Evolutionary conservation across 768 basidiomycete species (phyloP).

Genomic region (Russula sp.): DNA sequence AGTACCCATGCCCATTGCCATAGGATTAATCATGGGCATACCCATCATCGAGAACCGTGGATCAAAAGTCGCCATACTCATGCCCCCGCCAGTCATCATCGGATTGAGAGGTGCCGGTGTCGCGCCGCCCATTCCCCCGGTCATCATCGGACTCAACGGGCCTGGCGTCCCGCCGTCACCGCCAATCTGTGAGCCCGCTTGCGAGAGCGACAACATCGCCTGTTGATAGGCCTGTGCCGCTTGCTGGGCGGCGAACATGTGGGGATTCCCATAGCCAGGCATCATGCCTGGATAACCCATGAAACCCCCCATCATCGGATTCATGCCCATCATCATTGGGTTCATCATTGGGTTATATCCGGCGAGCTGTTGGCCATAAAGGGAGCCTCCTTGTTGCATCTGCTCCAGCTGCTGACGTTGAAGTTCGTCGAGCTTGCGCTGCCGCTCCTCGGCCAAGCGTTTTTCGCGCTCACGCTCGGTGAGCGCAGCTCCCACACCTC

Average conservation of each 20-base stretch:
- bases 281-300: conserved; percentile 51
- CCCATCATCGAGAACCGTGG: conserved; percentile 23
- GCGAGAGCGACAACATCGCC: conserved; percentile 77
- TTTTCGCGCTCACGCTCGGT: conserved; percentile 95
- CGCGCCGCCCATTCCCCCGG: conserved; percentile 13
- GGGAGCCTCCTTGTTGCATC: conserved; percentile 69
- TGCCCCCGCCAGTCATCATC: conserved; percentile 23
- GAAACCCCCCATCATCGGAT: conserved; percentile 52
- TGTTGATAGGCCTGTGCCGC: conserved; percentile 84
- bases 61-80: conserved; percentile 12
- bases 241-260: conserved; percentile 81
- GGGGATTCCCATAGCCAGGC: conserved; percentile 47
- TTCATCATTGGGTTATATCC: conserved; percentile 71
- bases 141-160: conserved; percentile 39
- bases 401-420: conserved; percentile 88
- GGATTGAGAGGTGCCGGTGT: conserved; percentile 23
- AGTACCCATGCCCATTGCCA: conserved; percentile 14
- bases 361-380: conserved; percentile 50
- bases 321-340: conserved; percentile 57
- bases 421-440: conserved; percentile 85
- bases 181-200: conserved; percentile 65
- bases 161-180: conserved; percentile 42
- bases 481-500: conserved; percentile 88
- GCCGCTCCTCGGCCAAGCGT: conserved; percentile 84
- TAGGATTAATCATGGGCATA: conserved; percentile 25